These are phyloP conservation scores for Gamarada debralockiae DNA, from an alignment of 495 filamentous ascomycete species.

Conservation along the genomic window DNA sequence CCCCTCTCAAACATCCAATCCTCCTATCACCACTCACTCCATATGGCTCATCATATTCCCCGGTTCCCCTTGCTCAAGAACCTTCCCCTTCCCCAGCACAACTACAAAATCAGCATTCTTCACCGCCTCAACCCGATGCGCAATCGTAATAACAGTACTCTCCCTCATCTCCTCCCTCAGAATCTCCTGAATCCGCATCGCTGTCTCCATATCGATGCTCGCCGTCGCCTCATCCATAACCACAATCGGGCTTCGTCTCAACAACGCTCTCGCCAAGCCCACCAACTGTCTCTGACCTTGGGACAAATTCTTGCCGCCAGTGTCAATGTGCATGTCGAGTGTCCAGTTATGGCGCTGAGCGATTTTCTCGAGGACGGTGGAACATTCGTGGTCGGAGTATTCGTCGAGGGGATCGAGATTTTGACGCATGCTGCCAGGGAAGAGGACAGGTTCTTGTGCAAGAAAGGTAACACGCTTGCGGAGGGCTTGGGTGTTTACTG, in stretches of 20 bases:
- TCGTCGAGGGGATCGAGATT: conserved; percentile 47
- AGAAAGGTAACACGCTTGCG: conserved; percentile 40
- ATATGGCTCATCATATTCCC: conserved; percentile 16
- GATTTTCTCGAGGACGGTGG: conserved; percentile 45
- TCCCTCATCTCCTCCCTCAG: conserved; percentile 68
- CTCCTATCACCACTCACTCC: neutral
- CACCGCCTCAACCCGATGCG: conserved; percentile 53
- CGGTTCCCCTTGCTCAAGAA: conserved; percentile 31
- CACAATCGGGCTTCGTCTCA: conserved; percentile 54
- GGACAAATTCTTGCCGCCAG: conserved; percentile 39
- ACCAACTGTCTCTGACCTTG: conserved; percentile 58
- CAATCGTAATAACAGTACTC: conserved; percentile 85
- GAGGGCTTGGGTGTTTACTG: conserved; percentile 55
- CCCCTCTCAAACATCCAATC: too few species aligned
- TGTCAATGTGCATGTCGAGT: conserved; percentile 51
- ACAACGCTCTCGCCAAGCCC: conserved; percentile 52
- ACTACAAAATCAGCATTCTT: conserved; percentile 69
- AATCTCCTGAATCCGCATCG: conserved; percentile 71
- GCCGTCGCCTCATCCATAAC: conserved; percentile 84
- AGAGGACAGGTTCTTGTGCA: conserved; percentile 61
- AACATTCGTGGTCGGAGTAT: conserved; percentile 44
- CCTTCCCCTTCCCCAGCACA: conserved; percentile 61
- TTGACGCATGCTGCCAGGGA: conserved; percentile 54
- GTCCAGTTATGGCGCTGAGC: conserved; percentile 49
- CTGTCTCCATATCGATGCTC: conserved; percentile 74